Base-by-base conservation (phyloP, 768 basidiomycete species). In the Tulasnella sp. region DNA sequence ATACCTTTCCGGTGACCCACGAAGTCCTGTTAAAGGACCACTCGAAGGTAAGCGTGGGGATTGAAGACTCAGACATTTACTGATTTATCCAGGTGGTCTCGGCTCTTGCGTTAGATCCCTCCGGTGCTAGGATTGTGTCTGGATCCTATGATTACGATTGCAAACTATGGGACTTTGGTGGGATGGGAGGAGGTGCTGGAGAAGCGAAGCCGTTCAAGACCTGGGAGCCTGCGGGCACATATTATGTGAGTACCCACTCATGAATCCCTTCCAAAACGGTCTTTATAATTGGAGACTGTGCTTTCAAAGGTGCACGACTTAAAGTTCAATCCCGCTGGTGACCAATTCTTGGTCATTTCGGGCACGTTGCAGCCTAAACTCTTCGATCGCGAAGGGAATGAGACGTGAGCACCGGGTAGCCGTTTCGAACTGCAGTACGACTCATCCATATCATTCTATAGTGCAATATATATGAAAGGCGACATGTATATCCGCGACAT, bases 101-200 rank as follows among this genome's bases (percentile, higher is more conserved):
- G 23, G 92, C 96, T 3, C 75, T 99, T 19, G 78, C 92, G 0
- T 75, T 98, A 49, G 96, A 99, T 72, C 89, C 93, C 5, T 89
- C 94, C 21, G 96, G 96, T 60, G 93, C 95, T 11, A 83, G 96
- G 34, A 73, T 99, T 29, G 73, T 89, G 17, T 88, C 90, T 8
- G 96, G 96, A 15, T 90, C 90, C 19, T 86, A 98, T 73, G 96
- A 99, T 70, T 98, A 98, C 69, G 96, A 99, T 72, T 85, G 87
- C 72, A 98, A 98, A 74, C 72, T 99, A 56, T 99, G 95, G 94
- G 96, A 99, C 72, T 98, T 98, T 72, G 95, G 95, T 66, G 96
- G 96, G 15, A 99, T 99, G 96, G 87, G 89, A 68, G 75, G 78
- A 63, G 47, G 54, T 45, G 75, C 83, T 64, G 84, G 85, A 24